A percentile compares a stretch with the other conserved stretches of the same genome.
These are phyloP conservation scores for Solanum aculeatissimum DNA, from an alignment of 305 asterid species.

Conservation along the genomic window DNA sequence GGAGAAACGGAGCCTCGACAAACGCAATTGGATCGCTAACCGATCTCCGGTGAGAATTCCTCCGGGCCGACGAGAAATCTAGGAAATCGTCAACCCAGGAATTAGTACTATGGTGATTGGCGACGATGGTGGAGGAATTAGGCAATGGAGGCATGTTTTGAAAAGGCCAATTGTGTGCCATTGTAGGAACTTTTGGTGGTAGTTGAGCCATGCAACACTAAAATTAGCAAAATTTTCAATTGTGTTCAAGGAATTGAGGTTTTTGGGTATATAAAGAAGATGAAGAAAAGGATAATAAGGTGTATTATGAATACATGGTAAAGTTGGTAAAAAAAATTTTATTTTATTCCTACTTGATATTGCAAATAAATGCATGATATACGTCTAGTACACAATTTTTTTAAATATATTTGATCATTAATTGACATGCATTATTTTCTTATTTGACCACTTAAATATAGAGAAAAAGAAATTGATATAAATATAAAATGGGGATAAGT, in stretches of 20 bases:
- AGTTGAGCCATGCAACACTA: constrained; percentile 62
- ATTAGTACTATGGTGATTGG: neutral
- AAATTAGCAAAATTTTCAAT: neutral
- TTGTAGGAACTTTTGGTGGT: constrained; percentile 63
- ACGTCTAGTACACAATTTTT: neutral
- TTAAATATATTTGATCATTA: neutral
- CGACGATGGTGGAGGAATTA: constrained; percentile 6
- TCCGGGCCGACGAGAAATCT: constrained; percentile 63
- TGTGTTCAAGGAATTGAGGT: neutral
- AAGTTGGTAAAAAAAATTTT: neutral
- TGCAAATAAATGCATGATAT: neutral
- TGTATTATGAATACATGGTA: neutral
- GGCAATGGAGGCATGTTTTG: constrained; percentile 41
- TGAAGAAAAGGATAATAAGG: neutral
- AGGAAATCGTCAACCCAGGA: constrained; percentile 81
- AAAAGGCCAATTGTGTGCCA: constrained; percentile 61
- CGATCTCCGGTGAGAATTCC: constrained; percentile 63
- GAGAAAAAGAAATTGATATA: no score
- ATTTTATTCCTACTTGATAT: neutral
- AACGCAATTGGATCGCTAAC: constrained; percentile 74
- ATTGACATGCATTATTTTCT: neutral
- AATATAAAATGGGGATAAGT: neutral
- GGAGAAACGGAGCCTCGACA: constrained; percentile 31
- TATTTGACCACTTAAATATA: neutral
- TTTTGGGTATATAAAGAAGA: neutral